phyloP scores from a whole-genome alignment of 768 basidiomycete species.

The Boletus eberwhitei region DNA sequence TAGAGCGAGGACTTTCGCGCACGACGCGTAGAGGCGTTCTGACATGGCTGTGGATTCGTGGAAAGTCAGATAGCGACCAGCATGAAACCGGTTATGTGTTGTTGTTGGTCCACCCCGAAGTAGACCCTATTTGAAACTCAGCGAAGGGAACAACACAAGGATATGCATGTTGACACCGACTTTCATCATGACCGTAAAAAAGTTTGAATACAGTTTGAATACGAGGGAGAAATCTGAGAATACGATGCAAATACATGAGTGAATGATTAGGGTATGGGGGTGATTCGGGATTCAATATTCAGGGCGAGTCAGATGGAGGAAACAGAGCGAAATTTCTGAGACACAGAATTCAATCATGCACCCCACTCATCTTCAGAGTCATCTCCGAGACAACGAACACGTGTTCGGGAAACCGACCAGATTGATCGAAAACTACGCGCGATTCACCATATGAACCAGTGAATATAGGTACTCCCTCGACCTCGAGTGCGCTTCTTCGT shows the following conservation, averaged over 20 bases:
- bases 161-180: no score
- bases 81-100: not conserved
- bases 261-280: not conserved
- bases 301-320: not conserved
- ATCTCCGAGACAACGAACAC: slow-evolving; percentile 2
- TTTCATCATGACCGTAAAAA: not conserved
- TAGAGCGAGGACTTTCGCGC: slow-evolving; percentile 61
- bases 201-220: not conserved
- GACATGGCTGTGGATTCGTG: slow-evolving; percentile 20
- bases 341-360: slow-evolving; percentile 5
- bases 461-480: slow-evolving; percentile 71
- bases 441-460: slow-evolving; percentile 49
- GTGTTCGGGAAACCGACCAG: slow-evolving; percentile 62
- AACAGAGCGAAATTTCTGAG: no score
- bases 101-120: not conserved
- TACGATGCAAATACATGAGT: not conserved
- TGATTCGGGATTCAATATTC: not conserved
- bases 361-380: slow-evolving; percentile 22
- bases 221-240: not conserved
- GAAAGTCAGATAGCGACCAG: not conserved
- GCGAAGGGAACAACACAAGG: not conserved
- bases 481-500: slow-evolving; percentile 65
- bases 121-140: slow-evolving; percentile 5
- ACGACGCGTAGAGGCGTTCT: slow-evolving; percentile 53
- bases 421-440: slow-evolving; percentile 50